These are phyloP conservation scores for Penicillium bovifimosum DNA, from an alignment of 495 filamentous ascomycete genomes.

Conservation along the genomic window DNA sequence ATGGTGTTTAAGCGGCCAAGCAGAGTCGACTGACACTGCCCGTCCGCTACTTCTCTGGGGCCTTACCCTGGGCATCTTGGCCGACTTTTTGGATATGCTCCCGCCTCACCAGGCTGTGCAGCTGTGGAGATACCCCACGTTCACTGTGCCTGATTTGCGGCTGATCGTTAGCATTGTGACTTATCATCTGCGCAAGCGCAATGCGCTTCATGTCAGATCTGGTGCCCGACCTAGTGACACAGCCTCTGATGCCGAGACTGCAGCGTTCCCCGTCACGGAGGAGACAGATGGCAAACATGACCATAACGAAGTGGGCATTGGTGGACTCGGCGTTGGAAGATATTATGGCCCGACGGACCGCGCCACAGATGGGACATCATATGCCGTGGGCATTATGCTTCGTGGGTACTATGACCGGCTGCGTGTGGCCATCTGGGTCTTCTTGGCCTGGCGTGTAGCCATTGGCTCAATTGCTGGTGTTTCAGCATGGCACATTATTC, in stretches of 20 bases:
- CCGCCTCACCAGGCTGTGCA: conserved; percentile 57
- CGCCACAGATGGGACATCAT: conserved; percentile 23
- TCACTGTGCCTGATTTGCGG: conserved; percentile 60
- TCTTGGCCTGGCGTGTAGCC: conserved; percentile 34
- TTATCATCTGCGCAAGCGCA: conserved; percentile 53
- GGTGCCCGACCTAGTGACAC: conserved; percentile 35
- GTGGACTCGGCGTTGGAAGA: conserved; percentile 42
- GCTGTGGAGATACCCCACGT: conserved; percentile 69
- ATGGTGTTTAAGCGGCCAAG: conserved; percentile 32
- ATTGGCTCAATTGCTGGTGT: conserved; percentile 31
- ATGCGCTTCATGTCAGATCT: conserved; percentile 39
- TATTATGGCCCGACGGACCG: conserved; percentile 35
- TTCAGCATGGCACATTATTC: conserved; percentile 29
- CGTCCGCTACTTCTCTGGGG: conserved; percentile 69
- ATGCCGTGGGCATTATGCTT: conserved; percentile 58
- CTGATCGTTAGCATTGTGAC: conserved; percentile 58
- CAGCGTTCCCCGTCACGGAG: conserved; percentile 34
- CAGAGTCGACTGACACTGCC: conserved; percentile 22
- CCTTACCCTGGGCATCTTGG: conserved; percentile 63
- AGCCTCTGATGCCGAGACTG: conserved; percentile 38
- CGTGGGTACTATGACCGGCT: conserved; percentile 66
- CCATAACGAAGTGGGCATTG: conserved; percentile 42
- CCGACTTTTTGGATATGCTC: conserved; percentile 67
- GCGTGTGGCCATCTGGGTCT: conserved; percentile 52
- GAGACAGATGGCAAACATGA: conserved; percentile 17